These are phyloP conservation scores for Blastocrithidia nonstop DNA, from an alignment of 208 protist species.

Conservation along the genomic window DNA sequence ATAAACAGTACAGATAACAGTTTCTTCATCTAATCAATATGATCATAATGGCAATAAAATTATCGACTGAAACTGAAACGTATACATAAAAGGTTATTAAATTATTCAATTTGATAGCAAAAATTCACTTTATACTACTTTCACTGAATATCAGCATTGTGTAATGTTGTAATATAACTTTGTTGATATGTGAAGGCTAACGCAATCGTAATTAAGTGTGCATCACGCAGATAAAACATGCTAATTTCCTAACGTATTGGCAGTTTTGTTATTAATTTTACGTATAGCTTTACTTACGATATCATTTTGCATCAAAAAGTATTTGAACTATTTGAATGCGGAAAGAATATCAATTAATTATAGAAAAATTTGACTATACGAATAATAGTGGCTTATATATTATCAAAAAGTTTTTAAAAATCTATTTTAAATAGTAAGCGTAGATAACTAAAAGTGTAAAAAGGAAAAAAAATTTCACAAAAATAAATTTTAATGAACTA, in stretches of 20 bases:
- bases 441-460: background rate
- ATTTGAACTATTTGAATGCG: background rate
- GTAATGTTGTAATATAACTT: no score
- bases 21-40: no score
- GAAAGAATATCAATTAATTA: constrained; percentile 1
- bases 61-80: no score
- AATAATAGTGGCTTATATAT: constrained; percentile 1
- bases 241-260: background rate
- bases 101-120: no score
- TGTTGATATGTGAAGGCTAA: background rate
- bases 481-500: background rate
- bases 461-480: background rate
- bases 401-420: background rate
- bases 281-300: background rate
- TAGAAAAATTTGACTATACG: constrained; percentile 1
- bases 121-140: no score
- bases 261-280: background rate
- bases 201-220: background rate
- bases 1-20: no score
- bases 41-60: no score
- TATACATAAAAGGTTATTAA: no score
- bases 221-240: background rate
- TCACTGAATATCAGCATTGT: no score
- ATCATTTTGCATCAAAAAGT: background rate
- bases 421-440: constrained; percentile 1